These are phyloP conservation scores for Miamiensis avidus DNA, from an alignment of 169 alveolate species.

Conservation along the genomic window DNA sequence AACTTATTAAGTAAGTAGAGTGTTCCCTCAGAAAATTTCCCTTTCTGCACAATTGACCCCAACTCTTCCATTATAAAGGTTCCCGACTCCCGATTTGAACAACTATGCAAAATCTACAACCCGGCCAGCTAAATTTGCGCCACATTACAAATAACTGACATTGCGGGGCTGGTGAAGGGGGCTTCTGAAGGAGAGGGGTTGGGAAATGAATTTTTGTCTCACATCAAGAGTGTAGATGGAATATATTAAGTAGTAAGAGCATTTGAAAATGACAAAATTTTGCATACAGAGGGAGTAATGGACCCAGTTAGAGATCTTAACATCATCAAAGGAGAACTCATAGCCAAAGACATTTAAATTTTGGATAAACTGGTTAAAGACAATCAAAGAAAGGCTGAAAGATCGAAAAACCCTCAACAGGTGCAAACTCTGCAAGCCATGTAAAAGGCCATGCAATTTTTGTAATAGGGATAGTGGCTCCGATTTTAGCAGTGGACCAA, in stretches of 20 bases:
- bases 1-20: constrained; percentile 39
- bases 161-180: constrained; percentile 67
- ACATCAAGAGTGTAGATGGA: constrained; percentile 57
- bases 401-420: neutral
- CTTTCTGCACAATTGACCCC: constrained; percentile 58
- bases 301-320: constrained; percentile 58
- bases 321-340: constrained; percentile 53
- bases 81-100: constrained; percentile 55
- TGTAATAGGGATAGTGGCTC: constrained; percentile 23
- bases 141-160: constrained; percentile 46
- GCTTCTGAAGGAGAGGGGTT: constrained; percentile 49
- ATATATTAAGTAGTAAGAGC: constrained; percentile 60
- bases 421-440: constrained; percentile 1
- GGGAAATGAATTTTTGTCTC: constrained; percentile 57
- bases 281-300: constrained; percentile 58
- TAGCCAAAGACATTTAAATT: constrained; percentile 47
- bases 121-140: constrained; percentile 43
- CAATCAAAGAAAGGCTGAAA: constrained; percentile 25
- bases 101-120: constrained; percentile 37
- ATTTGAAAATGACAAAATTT: constrained; percentile 56
- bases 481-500: constrained; percentile 43
- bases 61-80: constrained; percentile 54
- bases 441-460: neutral
- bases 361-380: constrained; percentile 36
- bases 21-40: constrained; percentile 53